These are phyloP conservation scores for Penicillium sp. DNA, from an alignment of 2,329 filamentous ascomycete genomes.

Conservation along the genomic window DNA sequence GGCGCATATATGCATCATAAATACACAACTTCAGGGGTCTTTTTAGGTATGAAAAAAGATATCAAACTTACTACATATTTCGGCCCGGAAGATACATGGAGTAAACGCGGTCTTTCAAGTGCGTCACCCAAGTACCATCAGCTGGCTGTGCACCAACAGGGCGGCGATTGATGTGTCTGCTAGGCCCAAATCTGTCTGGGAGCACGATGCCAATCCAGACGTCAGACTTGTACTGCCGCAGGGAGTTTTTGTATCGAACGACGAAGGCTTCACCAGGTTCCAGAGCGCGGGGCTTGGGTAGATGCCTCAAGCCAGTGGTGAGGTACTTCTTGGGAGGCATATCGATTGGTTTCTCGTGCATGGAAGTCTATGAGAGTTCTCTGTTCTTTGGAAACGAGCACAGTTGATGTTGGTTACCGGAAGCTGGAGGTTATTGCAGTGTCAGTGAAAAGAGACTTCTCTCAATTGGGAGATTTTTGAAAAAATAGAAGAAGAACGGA, in stretches of 20 bases:
- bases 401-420: background rate
- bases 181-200: constrained; percentile 1
- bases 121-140: constrained; percentile 5
- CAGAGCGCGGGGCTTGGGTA: background rate
- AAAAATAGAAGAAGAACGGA: background rate
- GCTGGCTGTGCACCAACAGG: background rate
- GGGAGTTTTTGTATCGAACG: constrained; percentile 13
- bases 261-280: constrained; percentile 6
- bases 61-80: constrained; percentile 17
- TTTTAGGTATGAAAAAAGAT: background rate
- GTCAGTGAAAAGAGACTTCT: background rate
- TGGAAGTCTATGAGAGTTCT: background rate
- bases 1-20: background rate
- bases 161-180: constrained; percentile 2
- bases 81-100: constrained; percentile 12
- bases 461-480: background rate
- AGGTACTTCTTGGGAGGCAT: background rate
- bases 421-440: background rate
- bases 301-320: background rate
- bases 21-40: background rate
- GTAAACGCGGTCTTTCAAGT: constrained; percentile 8
- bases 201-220: constrained; percentile 14
- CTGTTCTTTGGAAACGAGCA: background rate
- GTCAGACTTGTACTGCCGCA: constrained; percentile 5
- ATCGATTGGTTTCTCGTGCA: background rate